phyloP scores from a whole-genome alignment of 2,329 filamentous ascomycete species.

The Colletotrichum sp. region DNA sequence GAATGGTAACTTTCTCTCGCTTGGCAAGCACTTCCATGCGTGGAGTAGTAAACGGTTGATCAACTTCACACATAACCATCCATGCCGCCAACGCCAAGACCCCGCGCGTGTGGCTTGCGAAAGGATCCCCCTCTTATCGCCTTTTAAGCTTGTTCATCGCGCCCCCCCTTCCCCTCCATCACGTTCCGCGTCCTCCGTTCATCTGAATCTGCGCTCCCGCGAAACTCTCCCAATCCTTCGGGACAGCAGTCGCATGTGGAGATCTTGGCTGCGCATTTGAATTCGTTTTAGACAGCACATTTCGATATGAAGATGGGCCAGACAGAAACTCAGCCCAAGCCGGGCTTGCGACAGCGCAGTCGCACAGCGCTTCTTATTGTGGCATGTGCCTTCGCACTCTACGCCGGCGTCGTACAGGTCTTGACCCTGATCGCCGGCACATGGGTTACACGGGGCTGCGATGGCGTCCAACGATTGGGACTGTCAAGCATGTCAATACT shows the following conservation, averaged over 20 bases:
- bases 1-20: not conserved
- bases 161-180: not conserved
- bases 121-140: not conserved
- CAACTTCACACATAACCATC: not conserved
- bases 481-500: conserved; percentile 6
- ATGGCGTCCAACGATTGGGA: not conserved
- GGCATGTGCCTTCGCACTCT: not conserved
- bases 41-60: not conserved
- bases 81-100: not conserved
- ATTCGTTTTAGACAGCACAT: not conserved
- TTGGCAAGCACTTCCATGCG: not conserved
- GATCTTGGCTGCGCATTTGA: not conserved
- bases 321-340: not conserved
- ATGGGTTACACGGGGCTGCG: not conserved
- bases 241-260: not conserved
- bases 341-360: not conserved
- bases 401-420: not conserved
- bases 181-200: not conserved
- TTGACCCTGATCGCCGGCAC: conserved; percentile 4
- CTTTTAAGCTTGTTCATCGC: not conserved
- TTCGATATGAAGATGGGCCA: not conserved
- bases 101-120: not conserved
- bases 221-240: not conserved
- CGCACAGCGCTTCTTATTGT: not conserved
- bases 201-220: not conserved